These are phyloP conservation scores for Gossypium davidsonii DNA, from an alignment of 441 rosid species.

Conservation along the genomic window DNA sequence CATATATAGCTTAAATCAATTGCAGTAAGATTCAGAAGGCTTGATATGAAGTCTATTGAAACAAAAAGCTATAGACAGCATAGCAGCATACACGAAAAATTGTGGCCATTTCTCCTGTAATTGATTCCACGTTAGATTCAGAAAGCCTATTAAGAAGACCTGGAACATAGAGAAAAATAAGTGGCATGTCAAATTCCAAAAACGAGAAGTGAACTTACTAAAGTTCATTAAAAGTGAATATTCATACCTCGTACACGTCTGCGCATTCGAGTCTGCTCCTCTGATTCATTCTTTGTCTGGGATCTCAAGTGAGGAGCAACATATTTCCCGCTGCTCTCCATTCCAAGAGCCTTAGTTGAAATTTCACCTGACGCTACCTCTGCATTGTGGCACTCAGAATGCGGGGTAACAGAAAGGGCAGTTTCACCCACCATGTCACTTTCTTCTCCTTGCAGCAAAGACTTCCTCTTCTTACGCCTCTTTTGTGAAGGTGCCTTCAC, in stretches of 20 bases:
- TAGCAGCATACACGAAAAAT: slow-evolving; percentile 51
- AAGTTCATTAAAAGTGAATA: slow-evolving; percentile 14
- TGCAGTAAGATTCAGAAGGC: not conserved
- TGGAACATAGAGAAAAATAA: slow-evolving; percentile 27
- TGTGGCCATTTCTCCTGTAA: slow-evolving; percentile 63
- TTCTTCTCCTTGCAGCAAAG: slow-evolving; percentile 27
- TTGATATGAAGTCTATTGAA: not conserved
- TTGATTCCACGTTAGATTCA: slow-evolving; percentile 80
- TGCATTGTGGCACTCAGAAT: slow-evolving; percentile 13
- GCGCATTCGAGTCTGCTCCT: slow-evolving; percentile 62
- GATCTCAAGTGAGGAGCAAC: slow-evolving; percentile 69
- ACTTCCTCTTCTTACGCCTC: slow-evolving; percentile 38
- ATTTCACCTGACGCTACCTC: slow-evolving; percentile 24
- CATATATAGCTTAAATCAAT: not conserved
- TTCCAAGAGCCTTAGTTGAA: slow-evolving; percentile 18
- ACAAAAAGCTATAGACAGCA: slow-evolving; percentile 7
- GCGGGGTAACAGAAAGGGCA: slow-evolving; percentile 22
- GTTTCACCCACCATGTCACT: slow-evolving; percentile 13
- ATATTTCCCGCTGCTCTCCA: slow-evolving; percentile 39
- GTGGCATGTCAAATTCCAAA: slow-evolving; percentile 9
- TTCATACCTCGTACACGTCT: slow-evolving; percentile 62
- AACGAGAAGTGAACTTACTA: not conserved
- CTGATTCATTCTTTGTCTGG: slow-evolving; percentile 45
- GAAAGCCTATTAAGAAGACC: slow-evolving; percentile 79
- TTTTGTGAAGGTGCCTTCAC: slow-evolving; percentile 20